Base-by-base conservation (phyloP, 148 eudicot genomes). In the Chenopodium quinoa region DNA sequence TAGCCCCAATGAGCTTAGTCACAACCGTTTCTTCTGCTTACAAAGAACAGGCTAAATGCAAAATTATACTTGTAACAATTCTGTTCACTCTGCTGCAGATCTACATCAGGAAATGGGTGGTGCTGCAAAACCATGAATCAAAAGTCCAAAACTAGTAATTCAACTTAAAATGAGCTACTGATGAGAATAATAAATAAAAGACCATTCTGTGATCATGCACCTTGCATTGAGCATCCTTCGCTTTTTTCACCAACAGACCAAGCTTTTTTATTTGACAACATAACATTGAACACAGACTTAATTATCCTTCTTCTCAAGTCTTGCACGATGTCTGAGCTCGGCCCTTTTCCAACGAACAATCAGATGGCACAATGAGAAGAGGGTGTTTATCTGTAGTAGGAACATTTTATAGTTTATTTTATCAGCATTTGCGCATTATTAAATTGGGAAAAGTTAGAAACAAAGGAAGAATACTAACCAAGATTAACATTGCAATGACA, bases 301-400 rank as follows among this genome's bases (percentile, higher is more conserved):
- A 19, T 85, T 91, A 54, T 88, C 85, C 86, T 95, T 95, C 79
- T 85, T 86, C 68, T 86, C 90, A 48, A 86, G 87, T 78, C 91
- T 90, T 70, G 99, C 98, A 20, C 97, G 99, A 84, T 96, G 98
- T 83, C 87, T 89, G 71, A 92, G 99, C 86, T 96, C 98, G n/a
- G 98, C 97, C 73, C 81, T 87, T 87, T 96, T 96, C 99, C 99
- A 96, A 62, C 75, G 89, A 31, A 96, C 94, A 17, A 96, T 90
- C 47, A 92, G 89, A 75, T 89, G 79, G 72, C 97, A 92, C 80
- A 92, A 32, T 0, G 98, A 93, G 83, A 96, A 89, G 34, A 96
- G 92, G 32, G 95, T 92, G 79, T 96, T 93, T 74, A 96, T 86
- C 99, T 96, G 91, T 82, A 88, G 77, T 70, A 27, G 27, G 27